Conservation (phyloP, 257 asterid genomes). For the Paulownia fortunei region DNA sequence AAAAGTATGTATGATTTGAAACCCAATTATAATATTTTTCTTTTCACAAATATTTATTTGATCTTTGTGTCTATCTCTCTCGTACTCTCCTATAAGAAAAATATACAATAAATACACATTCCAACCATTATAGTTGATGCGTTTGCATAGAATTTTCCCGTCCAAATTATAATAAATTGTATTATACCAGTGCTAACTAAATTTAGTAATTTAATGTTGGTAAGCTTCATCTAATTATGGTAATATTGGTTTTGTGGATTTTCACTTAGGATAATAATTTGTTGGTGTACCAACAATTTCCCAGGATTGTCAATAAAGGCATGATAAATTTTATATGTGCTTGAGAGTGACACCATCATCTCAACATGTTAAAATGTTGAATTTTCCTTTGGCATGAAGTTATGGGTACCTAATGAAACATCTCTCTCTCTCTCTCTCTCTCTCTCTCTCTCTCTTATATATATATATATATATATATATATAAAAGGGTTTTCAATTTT, state of each 20-base stretch:
- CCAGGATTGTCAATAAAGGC: slow-evolving; percentile 11
- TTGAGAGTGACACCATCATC: slow-evolving; percentile 28
- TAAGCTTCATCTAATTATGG: neutral
- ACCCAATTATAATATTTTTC: too few relatives aligned
- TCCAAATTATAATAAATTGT: neutral
- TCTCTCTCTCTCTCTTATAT: neutral
- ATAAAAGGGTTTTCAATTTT: neutral
- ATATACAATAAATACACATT: neutral
- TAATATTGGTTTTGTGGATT: neutral
- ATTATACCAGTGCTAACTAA: neutral
- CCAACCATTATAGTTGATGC: neutral
- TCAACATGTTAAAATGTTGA: slow-evolving; percentile 27
- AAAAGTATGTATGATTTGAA: too few relatives aligned
- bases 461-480: too few relatives aligned
- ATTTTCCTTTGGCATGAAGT: slow-evolving; percentile 30
- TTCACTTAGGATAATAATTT: neutral
- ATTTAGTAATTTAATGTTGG: neutral
- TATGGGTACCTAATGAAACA: slow-evolving; percentile 1
- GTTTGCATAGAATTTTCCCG: neutral
- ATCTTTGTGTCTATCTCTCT: too few relatives aligned
- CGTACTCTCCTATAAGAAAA: too few relatives aligned
- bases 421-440: neutral
- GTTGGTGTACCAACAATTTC: neutral
- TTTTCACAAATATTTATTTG: too few relatives aligned
- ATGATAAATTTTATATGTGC: slow-evolving; percentile 16